Evolutionary conservation across 352 stramenopile species (phyloP).

Genomic region (Peronospora belbahrii): DNA sequence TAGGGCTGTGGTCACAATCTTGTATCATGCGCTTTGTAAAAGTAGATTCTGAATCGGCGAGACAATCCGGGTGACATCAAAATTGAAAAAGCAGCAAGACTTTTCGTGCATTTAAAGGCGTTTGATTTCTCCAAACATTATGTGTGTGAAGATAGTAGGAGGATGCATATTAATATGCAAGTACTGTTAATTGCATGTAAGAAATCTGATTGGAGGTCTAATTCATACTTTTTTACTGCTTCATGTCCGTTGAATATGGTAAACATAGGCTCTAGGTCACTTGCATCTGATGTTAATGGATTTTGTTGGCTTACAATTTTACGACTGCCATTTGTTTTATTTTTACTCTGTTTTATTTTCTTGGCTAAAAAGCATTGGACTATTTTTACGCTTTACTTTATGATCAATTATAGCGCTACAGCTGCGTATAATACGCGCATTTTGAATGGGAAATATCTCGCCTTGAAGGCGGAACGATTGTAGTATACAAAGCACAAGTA

Average conservation of each 20-base stretch:
- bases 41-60: background rate
- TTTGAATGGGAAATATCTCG: constrained; percentile 8
- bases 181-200: constrained; percentile 6
- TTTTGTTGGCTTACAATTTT: too few relatives aligned
- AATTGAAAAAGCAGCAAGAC: background rate
- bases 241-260: too few relatives aligned
- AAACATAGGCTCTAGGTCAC: too few relatives aligned
- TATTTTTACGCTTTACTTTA: too few relatives aligned
- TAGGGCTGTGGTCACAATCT: background rate
- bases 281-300: too few relatives aligned
- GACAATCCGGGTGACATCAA: background rate
- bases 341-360: too few relatives aligned
- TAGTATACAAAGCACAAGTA: constrained; percentile 13
- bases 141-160: background rate
- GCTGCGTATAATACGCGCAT: constrained; percentile 5
- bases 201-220: background rate
- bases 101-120: background rate
- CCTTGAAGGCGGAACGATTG: constrained; percentile 17
- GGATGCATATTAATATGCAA: background rate
- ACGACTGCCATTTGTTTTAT: too few relatives aligned
- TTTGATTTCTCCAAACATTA: background rate
- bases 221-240: too few relatives aligned
- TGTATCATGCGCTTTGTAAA: background rate
- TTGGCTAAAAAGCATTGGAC: too few relatives aligned
- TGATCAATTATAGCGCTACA: too few relatives aligned